Conservation (phyloP, 148 eudicot species). For the Cornus kousa region DNA sequence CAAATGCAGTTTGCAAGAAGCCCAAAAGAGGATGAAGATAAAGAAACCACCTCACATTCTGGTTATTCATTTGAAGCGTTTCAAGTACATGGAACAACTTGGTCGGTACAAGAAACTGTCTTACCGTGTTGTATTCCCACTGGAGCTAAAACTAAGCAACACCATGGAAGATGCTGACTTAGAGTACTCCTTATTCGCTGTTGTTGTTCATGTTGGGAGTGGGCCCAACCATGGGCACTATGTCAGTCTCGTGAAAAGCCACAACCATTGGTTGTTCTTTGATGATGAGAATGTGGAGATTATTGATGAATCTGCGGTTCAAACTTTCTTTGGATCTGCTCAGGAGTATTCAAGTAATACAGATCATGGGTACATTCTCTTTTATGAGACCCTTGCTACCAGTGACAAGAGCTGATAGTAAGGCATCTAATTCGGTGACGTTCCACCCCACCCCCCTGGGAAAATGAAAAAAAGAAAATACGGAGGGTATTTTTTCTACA, state of each 20-base stretch:
- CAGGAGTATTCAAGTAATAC: slow-evolving; percentile 82
- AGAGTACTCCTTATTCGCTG: slow-evolving; percentile 74
- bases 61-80: slow-evolving; percentile 79
- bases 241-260: slow-evolving; percentile 83
- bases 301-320: slow-evolving; percentile 76
- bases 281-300: slow-evolving; percentile 87
- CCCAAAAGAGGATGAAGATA: slow-evolving; percentile 92
- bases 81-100: slow-evolving; percentile 80
- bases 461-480: no score
- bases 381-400: slow-evolving; percentile 47
- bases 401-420: not conserved
- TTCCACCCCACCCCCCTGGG: not conserved
- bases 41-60: slow-evolving; percentile 80
- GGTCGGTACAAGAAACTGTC: slow-evolving; percentile 75
- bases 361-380: slow-evolving; percentile 74
- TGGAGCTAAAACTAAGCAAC: slow-evolving; percentile 72
- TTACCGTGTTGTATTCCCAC: slow-evolving; percentile 78
- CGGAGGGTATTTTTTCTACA: not conserved
- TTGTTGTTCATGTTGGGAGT: slow-evolving; percentile 76
- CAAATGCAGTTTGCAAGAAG: slow-evolving; percentile 77
- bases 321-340: slow-evolving; percentile 76
- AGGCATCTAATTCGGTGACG: not conserved
- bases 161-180: slow-evolving; percentile 72
- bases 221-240: slow-evolving; percentile 92
- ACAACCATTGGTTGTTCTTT: slow-evolving; percentile 79